A percentile compares a stretch with the other conserved stretches of the same genome.
These are phyloP conservation scores for Phialophora macrospora DNA, from an alignment of 2,329 filamentous ascomycete species.

Conservation along the genomic window DNA sequence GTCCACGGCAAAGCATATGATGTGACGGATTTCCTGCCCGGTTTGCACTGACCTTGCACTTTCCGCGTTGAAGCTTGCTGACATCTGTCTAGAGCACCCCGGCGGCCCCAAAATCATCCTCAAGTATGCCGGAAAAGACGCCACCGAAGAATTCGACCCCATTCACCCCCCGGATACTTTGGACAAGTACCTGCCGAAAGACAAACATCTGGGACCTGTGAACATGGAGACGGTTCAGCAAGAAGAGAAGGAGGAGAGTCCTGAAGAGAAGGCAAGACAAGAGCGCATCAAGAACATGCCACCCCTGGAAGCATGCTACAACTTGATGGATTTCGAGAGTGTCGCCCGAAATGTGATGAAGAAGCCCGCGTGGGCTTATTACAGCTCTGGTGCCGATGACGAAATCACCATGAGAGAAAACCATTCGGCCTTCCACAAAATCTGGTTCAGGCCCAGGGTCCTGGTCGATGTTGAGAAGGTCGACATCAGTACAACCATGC, in stretches of 20 bases:
- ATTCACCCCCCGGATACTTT: constrained; percentile 89
- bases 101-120: constrained; percentile 92
- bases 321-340: constrained; percentile 92
- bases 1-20: constrained; percentile 87
- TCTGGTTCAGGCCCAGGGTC: constrained; percentile 91
- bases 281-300: constrained; percentile 78
- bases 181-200: constrained; percentile 76
- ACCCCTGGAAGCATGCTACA: constrained; percentile 83
- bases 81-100: constrained; percentile 69
- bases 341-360: constrained; percentile 92
- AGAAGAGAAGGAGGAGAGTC: constrained; percentile 62
- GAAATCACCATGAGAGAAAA: constrained; percentile 96
- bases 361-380: constrained; percentile 96
- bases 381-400: constrained; percentile 89
- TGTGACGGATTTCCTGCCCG: constrained; percentile 82
- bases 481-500: constrained; percentile 89
- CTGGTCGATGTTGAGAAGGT: constrained; percentile 88
- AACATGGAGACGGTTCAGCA: constrained; percentile 69
- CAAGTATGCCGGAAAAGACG: constrained; percentile 95
- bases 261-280: constrained; percentile 74
- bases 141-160: constrained; percentile 87
- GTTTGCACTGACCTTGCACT: constrained; percentile 22
- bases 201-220: constrained; percentile 86
- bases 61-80: constrained; percentile 7
- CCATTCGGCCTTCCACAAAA: constrained; percentile 92